A percentile compares a stretch with the other conserved stretches of the same genome.
phyloP scores from a whole-genome alignment of 441 rosid genomes.

The Erysimum pusillum region DNA sequence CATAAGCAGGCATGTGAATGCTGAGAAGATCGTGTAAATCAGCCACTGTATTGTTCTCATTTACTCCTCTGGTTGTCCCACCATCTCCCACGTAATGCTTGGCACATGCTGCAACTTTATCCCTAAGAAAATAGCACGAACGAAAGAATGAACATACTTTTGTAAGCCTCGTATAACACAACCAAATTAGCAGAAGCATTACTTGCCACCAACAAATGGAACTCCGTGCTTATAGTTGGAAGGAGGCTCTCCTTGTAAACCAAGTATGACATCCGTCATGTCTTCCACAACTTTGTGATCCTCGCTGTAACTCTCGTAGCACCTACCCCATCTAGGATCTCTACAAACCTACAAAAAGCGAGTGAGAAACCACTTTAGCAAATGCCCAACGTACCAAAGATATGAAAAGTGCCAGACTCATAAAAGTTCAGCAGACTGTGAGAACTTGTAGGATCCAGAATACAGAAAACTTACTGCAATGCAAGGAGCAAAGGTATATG shows the following conservation, averaged over 20 bases:
- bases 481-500: constrained; percentile 80
- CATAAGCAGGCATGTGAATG: constrained; percentile 72
- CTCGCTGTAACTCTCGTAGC: constrained; percentile 78
- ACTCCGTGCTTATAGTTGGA: constrained; percentile 53
- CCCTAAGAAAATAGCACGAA: constrained; percentile 47
- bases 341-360: constrained; percentile 66
- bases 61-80: constrained; percentile 66
- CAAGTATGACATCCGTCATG: constrained; percentile 74
- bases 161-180: constrained; percentile 16
- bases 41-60: constrained; percentile 65
- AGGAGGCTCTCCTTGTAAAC: constrained; percentile 78
- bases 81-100: constrained; percentile 83
- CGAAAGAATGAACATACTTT: constrained; percentile 27
- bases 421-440: background rate
- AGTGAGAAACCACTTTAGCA: constrained; percentile 29
- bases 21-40: constrained; percentile 66
- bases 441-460: background rate
- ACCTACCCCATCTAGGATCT: constrained; percentile 84
- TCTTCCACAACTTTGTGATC: constrained; percentile 65
- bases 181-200: constrained; percentile 25
- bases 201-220: constrained; percentile 77
- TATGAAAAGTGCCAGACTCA: background rate
- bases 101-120: constrained; percentile 74
- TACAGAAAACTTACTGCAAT: constrained; percentile 57
- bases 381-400: background rate